A percentile compares a stretch with the other conserved stretches of the same genome.
Evolutionary conservation across 331 rosid species (phyloP).

Genomic region (Erythrophleum ivorense): DNA sequence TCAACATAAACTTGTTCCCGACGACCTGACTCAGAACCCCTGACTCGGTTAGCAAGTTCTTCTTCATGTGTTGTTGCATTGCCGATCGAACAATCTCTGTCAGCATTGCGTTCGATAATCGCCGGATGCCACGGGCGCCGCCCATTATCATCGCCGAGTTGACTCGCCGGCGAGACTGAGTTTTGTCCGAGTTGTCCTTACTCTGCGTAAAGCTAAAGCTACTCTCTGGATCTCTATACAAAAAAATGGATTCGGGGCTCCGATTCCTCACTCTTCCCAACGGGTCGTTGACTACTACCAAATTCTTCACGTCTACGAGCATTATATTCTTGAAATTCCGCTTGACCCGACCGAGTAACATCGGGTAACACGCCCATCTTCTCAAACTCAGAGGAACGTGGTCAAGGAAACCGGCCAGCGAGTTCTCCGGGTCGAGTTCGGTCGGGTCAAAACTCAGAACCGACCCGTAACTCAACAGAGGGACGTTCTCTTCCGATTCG

Average conservation of each 20-base stretch:
- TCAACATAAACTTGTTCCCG: conserved; percentile 47
- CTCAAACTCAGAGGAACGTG: conserved; percentile 64
- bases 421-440: conserved; percentile 91
- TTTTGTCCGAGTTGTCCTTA: conserved; percentile 48
- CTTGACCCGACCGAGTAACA: conserved; percentile 87
- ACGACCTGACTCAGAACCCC: conserved; percentile 69
- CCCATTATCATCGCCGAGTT: conserved; percentile 66
- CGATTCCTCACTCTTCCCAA: conserved; percentile 55
- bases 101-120: conserved; percentile 57
- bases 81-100: conserved; percentile 70
- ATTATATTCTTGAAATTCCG: conserved; percentile 73
- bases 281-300: conserved; percentile 61
- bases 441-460: conserved; percentile 72
- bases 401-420: conserved; percentile 82
- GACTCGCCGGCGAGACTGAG: conserved; percentile 41
- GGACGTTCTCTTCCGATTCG: conserved; percentile 10
- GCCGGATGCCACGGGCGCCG: conserved; percentile 82
- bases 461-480: conserved; percentile 73
- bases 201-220: conserved; percentile 40
- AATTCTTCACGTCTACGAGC: conserved; percentile 61
- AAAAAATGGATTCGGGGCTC: conserved; percentile 61
- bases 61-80: conserved; percentile 54
- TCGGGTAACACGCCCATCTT: conserved; percentile 91
- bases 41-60: conserved; percentile 59
- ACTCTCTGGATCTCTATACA: conserved; percentile 29